Base-by-base conservation (phyloP, 495 filamentous ascomycete species). In the Aspergillus nanangensis region DNA sequence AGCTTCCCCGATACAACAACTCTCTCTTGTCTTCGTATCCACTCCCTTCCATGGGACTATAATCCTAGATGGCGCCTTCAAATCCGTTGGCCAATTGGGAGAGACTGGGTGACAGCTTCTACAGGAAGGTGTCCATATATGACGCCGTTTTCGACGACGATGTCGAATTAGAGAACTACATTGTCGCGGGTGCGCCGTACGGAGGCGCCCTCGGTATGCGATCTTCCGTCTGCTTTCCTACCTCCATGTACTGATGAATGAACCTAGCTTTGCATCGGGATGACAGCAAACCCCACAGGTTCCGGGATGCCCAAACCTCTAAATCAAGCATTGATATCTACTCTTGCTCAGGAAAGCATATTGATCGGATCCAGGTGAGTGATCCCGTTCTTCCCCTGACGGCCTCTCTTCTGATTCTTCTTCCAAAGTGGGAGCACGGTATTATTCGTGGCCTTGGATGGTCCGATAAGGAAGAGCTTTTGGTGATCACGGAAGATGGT, bases 391-490 rank as follows among this genome's bases (percentile, higher is more conserved):
- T 36, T 20, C n/a, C n/a, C 32, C 17, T 39, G 8, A 35, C n/a
- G 18, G 23, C 49, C 7, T 18, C 9, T 10, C 33, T 17, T 55
- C 34, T 39, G 8, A n/a, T 46, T 52, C 29, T 38, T 44, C n/a
- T 8, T 5, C 66, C 73, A 17, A 62, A 88, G 74, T 97, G 91
- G 89, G 93, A 98, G 51, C 87, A 91, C 72, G 89, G 89, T 23
- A 76, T 83, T 2, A 88, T 98, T 54, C 83, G 83, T 61, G 90
- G 90, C 8, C 75, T 97, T 14, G 93, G 93, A 15, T 98, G 93
- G 93, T 96, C 91, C 25, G 93, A 95, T 58, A 89, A 96, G 52
- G 93, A 98, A 75, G 88, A 89, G 63, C 77, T 98, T 13, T 70
- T 98, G 7, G 84, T 95, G 3, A 81, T 96, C 39, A 87, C 89